Evolutionary conservation across 2,329 filamentous ascomycete species (phyloP), one percentile per base, ranked within the genome.

Genomic region (Sphaceloma murrayae): DNA sequence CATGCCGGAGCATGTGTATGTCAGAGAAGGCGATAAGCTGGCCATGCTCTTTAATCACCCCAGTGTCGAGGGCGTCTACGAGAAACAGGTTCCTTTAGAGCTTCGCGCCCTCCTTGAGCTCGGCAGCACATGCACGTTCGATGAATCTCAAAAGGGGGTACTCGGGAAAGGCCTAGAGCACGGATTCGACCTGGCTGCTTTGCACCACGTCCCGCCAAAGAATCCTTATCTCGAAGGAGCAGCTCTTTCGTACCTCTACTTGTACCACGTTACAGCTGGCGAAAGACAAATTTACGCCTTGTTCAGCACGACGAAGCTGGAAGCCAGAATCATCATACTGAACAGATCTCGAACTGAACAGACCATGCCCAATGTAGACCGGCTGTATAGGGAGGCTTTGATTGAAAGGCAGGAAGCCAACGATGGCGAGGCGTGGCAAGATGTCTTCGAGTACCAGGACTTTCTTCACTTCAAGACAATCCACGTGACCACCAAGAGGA

Each of bases 51-150:
- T 95, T 67, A 87, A 89, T 51, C 88, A 98, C 58, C 78, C 87
- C 0, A 94, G 87, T 60, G 85, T 98, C 1, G 91, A 98, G 63
- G 93, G 93, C 21, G 87, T 98, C 10, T 99, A 99, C 57, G 93
- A 98, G 66, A 89, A 82, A 56, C 83, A 94, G 52, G 73, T 99
- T 1, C 87, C 93, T 1, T 70, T 96, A 4, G 85, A 85, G 51
- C 75, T 94, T 36, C 77, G 89, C 30, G 91, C 89, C 3, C 75
- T 98, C 22, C 74, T 99, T 7, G 84, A 91, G 53, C 70, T 99
- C 1, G 93, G 91, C 31, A 95, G 85, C 56, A 70, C 84, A 21
- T 98, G 91, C 60, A 93, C 86, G 2, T 94, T 98, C 52, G 91
- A 99, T 56, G 84, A 94, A 56, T 80, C 72, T 45, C 88, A 95